Evolutionary conservation across 176 grass and related monocot genomes (phyloP).

Genomic region (Oryza punctata): DNA sequence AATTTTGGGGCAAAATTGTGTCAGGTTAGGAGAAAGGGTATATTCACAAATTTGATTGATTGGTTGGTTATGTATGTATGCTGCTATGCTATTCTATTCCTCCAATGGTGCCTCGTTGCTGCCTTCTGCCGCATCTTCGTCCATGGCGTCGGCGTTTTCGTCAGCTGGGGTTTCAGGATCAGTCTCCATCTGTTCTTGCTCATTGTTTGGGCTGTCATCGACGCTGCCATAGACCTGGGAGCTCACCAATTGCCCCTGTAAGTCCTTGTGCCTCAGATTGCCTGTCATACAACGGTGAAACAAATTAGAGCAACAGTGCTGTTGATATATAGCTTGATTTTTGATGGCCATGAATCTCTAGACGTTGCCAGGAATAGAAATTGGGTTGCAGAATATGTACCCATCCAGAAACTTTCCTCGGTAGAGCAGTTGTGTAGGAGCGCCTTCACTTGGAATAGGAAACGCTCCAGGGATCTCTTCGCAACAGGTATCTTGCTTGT

Average conservation of each 20-base stretch:
- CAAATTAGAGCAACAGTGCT: not conserved
- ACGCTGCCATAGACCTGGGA: slow-evolving; percentile 68
- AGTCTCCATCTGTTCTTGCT: slow-evolving; percentile 41
- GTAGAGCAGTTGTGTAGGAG: slow-evolving; percentile 68
- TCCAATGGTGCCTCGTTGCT: slow-evolving; percentile 28
- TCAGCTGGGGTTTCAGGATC: slow-evolving; percentile 13
- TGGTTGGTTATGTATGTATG: not conserved
- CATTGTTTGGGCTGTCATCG: slow-evolving; percentile 43
- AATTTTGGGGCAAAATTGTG: not conserved
- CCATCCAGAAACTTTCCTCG: slow-evolving; percentile 53
- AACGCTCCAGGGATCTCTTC: slow-evolving; percentile 79
- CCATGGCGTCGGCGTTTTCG: slow-evolving; percentile 44
- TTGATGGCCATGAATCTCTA: too few relatives aligned
- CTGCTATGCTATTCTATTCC: slow-evolving; percentile 14
- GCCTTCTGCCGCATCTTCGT: slow-evolving; percentile 39
- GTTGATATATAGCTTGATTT: too few relatives aligned
- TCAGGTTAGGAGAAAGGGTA: not conserved
- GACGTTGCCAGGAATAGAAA: not conserved
- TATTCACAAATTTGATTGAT: slow-evolving; percentile 17
- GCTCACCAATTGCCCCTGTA: slow-evolving; percentile 72
- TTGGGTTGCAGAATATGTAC: slow-evolving; percentile 44
- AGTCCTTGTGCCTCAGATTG: slow-evolving; percentile 85
- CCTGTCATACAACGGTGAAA: slow-evolving; percentile 30
- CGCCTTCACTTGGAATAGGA: slow-evolving; percentile 81
- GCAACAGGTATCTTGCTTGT: slow-evolving; percentile 80